Evolutionary conservation across 2,329 filamentous ascomycete species (phyloP).

Genomic region (Calonectria pseudoturangicola): DNA sequence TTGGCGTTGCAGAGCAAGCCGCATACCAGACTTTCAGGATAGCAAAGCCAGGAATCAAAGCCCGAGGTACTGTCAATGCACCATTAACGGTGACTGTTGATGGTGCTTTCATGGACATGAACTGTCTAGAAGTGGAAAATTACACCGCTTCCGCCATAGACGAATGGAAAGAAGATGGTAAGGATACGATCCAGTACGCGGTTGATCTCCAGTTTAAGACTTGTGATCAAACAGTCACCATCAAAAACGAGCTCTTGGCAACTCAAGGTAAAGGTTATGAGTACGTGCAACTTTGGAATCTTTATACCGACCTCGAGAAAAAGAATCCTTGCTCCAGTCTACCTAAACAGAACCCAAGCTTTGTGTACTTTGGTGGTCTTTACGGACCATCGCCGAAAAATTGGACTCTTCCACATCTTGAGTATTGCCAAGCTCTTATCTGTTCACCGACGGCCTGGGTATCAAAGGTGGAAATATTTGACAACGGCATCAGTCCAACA

Average conservation of each 20-base stretch:
- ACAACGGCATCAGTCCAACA: background rate
- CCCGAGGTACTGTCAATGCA: background rate
- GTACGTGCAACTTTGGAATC: too few species aligned
- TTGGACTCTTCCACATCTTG: background rate
- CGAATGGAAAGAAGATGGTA: background rate
- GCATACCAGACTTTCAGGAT: background rate
- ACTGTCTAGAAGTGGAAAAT: background rate
- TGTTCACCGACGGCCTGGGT: background rate
- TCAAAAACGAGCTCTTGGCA: background rate
- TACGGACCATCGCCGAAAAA: background rate
- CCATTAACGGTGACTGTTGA: background rate
- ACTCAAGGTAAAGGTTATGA: background rate
- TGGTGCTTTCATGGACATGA: background rate
- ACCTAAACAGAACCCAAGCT: background rate
- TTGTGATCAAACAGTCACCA: background rate
- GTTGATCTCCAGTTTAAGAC: background rate
- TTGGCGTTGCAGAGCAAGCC: background rate
- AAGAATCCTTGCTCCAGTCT: background rate
- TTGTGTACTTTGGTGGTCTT: background rate
- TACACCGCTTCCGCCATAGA: background rate
- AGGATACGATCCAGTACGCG: background rate
- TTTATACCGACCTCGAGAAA: background rate
- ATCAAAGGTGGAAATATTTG: background rate
- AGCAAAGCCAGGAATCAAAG: too few species aligned
- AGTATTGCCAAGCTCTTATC: background rate